These are phyloP conservation scores for Salix purpurea DNA, from an alignment of 345 rosid genomes.

Conservation along the genomic window DNA sequence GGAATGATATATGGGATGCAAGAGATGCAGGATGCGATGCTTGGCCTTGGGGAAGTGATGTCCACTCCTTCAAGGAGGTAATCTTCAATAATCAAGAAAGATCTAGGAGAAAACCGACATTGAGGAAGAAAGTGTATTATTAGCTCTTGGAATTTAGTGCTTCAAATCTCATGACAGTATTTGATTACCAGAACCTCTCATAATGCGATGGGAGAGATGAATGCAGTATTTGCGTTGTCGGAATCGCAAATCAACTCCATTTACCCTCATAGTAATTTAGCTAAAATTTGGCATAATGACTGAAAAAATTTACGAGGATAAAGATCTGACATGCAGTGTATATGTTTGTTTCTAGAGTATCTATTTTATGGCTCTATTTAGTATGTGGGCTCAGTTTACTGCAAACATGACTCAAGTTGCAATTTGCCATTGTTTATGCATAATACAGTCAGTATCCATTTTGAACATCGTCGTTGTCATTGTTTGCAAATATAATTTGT, in stretches of 20 bases:
- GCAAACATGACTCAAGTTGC: too few relatives aligned
- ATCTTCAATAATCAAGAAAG: neutral
- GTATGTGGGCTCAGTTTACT: too few relatives aligned
- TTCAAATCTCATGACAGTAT: neutral
- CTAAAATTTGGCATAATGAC: neutral
- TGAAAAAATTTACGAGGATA: neutral
- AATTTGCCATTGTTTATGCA: too few relatives aligned
- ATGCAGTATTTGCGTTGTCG: neutral
- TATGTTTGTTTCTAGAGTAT: neutral
- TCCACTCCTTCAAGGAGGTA: constrained; percentile 84
- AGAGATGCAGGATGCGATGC: constrained; percentile 98
- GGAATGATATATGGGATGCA: constrained; percentile 98
- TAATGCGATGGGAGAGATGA: neutral
- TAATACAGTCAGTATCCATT: too few relatives aligned
- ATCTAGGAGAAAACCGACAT: neutral
- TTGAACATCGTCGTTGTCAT: too few relatives aligned
- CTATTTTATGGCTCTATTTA: neutral
- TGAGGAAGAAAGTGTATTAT: neutral
- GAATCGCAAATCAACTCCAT: neutral
- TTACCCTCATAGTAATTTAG: neutral
- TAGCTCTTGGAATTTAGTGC: neutral
- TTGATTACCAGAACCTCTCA: neutral
- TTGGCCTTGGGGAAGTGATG: constrained; percentile 98
- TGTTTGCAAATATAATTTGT: too few relatives aligned
- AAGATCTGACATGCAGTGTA: neutral